Percentiles rank a stretch among this genome's conserved stretches.
These are phyloP conservation scores for Tuber aestivum DNA, from an alignment of 495 filamentous ascomycete species.

Conservation along the genomic window DNA sequence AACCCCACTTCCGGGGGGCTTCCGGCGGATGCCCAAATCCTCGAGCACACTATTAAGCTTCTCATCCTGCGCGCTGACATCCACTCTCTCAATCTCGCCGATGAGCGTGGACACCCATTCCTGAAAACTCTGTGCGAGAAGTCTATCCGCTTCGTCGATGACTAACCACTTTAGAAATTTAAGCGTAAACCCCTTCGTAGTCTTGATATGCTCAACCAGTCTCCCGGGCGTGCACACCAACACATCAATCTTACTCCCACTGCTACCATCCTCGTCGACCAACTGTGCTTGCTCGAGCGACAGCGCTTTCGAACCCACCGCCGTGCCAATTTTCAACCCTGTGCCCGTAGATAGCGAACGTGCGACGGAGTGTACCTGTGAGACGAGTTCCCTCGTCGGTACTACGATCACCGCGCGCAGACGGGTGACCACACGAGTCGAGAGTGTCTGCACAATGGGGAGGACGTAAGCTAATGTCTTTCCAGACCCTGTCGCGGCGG, in stretches of 20 bases:
- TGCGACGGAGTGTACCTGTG: conserved; percentile 62
- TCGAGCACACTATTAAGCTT: conserved; percentile 26
- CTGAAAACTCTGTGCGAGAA: conserved; percentile 87
- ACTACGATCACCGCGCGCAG: conserved; percentile 75
- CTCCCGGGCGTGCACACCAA: conserved; percentile 89
- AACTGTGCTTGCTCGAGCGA: conserved; percentile 66
- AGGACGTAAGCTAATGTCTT: conserved; percentile 88
- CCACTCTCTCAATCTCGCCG: conserved; percentile 48
- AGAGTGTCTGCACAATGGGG: conserved; percentile 73
- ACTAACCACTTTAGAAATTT: conserved; percentile 75
- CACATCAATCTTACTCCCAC: conserved; percentile 68
- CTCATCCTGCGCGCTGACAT: background rate
- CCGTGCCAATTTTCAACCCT: conserved; percentile 70
- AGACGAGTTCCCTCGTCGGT: conserved; percentile 82
- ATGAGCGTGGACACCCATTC: conserved; percentile 78
- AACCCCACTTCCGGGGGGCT: conserved; percentile 21
- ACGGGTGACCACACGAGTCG: conserved; percentile 53
- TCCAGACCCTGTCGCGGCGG: conserved; percentile 85
- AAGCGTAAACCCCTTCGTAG: conserved; percentile 72
- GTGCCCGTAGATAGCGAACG: conserved; percentile 44
- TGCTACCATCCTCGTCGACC: conserved; percentile 54
- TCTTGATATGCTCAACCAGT: conserved; percentile 80
- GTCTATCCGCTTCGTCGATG: conserved; percentile 88
- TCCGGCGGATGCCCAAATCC: conserved; percentile 37
- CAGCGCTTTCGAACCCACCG: conserved; percentile 70